Conservation (phyloP, 1,284 basidiomycete genomes). For the Sporisorium exsertum region DNA sequence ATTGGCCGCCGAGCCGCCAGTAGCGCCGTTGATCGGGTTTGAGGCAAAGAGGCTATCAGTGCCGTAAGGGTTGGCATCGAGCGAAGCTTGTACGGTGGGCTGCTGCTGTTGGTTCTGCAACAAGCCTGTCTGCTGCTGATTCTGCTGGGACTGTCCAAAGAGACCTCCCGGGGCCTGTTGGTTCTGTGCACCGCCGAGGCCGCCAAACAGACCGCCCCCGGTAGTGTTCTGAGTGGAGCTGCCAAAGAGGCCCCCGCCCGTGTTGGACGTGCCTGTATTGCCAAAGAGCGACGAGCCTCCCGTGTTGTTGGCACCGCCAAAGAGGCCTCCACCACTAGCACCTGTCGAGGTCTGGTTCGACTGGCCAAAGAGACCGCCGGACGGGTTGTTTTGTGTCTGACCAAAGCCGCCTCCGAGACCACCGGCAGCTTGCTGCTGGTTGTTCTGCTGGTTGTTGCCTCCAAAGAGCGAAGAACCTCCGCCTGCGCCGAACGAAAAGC, state of each 20-base stretch:
- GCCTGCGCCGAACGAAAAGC: slow-evolving; percentile 57
- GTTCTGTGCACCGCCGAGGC: slow-evolving; percentile 48
- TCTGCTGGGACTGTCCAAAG: slow-evolving; percentile 42
- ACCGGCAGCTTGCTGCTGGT: slow-evolving; percentile 38
- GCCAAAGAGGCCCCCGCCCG: slow-evolving; percentile 72
- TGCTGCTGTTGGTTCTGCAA: slow-evolving; percentile 62
- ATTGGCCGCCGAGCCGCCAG: slow-evolving; percentile 52
- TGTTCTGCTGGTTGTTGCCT: slow-evolving; percentile 38
- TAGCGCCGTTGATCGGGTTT: slow-evolving; percentile 44
- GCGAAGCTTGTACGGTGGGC: slow-evolving; percentile 70
- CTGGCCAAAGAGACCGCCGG: slow-evolving; percentile 63
- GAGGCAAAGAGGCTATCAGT: slow-evolving; percentile 75
- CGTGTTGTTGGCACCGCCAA: slow-evolving; percentile 47
- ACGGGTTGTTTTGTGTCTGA: slow-evolving; percentile 30
- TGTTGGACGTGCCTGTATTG: slow-evolving; percentile 61
- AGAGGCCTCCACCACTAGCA: slow-evolving; percentile 56
- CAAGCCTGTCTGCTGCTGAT: slow-evolving; percentile 52
- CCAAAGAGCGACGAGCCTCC: slow-evolving; percentile 63
- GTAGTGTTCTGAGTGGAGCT: slow-evolving; percentile 66
- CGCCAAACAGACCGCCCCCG: slow-evolving; percentile 56
- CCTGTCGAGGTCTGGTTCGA: slow-evolving; percentile 50
- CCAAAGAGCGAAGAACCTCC: slow-evolving; percentile 65
- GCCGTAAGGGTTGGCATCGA: slow-evolving; percentile 88
- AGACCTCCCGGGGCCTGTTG: slow-evolving; percentile 36
- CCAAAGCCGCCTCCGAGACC: slow-evolving; percentile 48